Evolutionary conservation across 2,329 filamentous ascomycete species (phyloP).

Genomic region (Rachicladosporium sp.): DNA sequence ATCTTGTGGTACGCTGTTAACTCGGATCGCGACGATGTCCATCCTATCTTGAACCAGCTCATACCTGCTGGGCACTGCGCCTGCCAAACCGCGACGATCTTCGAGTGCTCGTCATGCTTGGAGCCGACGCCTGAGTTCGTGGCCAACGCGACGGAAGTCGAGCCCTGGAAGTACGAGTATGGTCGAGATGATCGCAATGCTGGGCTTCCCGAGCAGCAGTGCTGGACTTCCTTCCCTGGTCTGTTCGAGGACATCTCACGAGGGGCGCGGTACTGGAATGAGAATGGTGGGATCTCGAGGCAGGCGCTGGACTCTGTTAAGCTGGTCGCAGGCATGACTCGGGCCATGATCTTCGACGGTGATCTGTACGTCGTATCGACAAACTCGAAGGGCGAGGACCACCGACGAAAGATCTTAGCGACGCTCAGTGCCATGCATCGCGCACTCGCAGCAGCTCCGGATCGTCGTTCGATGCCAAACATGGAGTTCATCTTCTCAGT

Average conservation of each 20-base stretch:
- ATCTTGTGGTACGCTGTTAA: conserved; percentile 12
- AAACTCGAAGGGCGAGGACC: conserved; percentile 10
- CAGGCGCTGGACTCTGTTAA: conserved; percentile 12
- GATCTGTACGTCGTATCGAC: conserved; percentile 24
- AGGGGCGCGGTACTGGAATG: conserved; percentile 8
- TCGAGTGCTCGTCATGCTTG: conserved; percentile 11
- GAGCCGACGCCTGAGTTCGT: conserved; percentile 4
- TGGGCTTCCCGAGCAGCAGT: conserved; percentile 10
- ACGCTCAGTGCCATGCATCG: conserved; percentile 43
- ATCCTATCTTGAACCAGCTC: conserved; percentile 10
- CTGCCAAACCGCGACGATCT: conserved; percentile 9
- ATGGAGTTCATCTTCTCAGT: conserved; percentile 43
- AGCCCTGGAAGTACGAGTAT: conserved; percentile 9
- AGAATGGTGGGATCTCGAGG: conserved; percentile 8
- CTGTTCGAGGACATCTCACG: conserved; percentile 18
- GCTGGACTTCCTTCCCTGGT: conserved; percentile 12
- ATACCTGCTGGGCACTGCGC: conserved; percentile 13
- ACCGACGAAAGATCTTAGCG: conserved; percentile 26
- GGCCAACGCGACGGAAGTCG: conserved; percentile 6
- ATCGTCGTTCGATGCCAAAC: conserved; percentile 37
- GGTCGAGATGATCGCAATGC: conserved; percentile 9
- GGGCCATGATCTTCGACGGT: conserved; percentile 21
- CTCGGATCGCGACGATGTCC: conserved; percentile 11
- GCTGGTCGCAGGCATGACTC: conserved; percentile 11
- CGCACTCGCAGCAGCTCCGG: conserved; percentile 34